Conservation (phyloP, 2,329 filamentous ascomycete genomes). For the Zymoseptoria ardabiliae region DNA sequence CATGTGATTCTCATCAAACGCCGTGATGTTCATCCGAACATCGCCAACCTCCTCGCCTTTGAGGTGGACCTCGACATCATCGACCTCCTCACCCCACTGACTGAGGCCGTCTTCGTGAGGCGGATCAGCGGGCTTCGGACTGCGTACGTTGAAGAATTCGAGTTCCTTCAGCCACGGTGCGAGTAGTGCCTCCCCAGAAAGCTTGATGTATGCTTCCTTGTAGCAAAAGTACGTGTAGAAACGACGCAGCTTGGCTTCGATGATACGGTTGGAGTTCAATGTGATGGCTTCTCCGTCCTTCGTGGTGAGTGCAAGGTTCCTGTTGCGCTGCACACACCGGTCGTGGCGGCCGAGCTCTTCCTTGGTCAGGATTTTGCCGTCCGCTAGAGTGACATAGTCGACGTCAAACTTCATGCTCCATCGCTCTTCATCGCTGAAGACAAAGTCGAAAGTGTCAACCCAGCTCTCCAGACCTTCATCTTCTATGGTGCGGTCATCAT, state of each 20-base stretch:
- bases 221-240: conserved; percentile 77
- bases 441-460: conserved; percentile 64
- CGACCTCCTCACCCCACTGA: conserved; percentile 40
- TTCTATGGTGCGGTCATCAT: conserved; percentile 53
- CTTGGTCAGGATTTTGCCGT: conserved; percentile 36
- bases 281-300: conserved; percentile 29
- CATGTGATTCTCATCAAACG: conserved; percentile 53
- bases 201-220: conserved; percentile 75
- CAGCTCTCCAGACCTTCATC: conserved; percentile 57
- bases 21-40: conserved; percentile 51
- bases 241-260: conserved; percentile 56
- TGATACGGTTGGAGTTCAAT: conserved; percentile 40
- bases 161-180: conserved; percentile 65
- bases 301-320: conserved; percentile 33
- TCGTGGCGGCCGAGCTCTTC: conserved; percentile 39
- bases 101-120: conserved; percentile 39
- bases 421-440: conserved; percentile 58
- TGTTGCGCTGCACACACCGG: conserved; percentile 34
- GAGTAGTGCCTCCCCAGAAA: conserved; percentile 70
- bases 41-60: conserved; percentile 42
- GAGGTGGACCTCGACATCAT: conserved; percentile 45
- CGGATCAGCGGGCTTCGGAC: conserved; percentile 42
- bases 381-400: conserved; percentile 38
- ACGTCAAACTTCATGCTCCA: conserved; percentile 53
- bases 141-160: conserved; percentile 58